Evolutionary conservation across 2,329 filamentous ascomycete species (phyloP), one percentile per base, ranked within the genome.

Genomic region (Arthrinium puccinioides): DNA sequence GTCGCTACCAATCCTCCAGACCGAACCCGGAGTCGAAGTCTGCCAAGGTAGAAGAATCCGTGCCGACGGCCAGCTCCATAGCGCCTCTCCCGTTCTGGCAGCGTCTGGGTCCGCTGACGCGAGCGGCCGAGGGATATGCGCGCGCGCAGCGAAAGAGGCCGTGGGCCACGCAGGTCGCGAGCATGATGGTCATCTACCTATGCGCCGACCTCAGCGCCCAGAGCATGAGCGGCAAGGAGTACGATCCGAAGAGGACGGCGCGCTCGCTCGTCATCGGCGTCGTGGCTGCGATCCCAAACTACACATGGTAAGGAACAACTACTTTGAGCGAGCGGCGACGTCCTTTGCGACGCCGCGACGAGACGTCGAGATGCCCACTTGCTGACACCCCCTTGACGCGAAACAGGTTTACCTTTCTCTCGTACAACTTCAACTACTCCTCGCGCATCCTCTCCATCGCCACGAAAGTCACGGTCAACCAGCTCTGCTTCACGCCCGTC

Each of bases 391-490:
- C 18, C 20, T 15, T 19, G 33, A 8, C 9, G 4, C 20, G 18
- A 13, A 32, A 21, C 15, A 86, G 82, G 83, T 85, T 87, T 63
- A 69, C 89, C 48, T 94, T 82, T 62, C 74, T 96, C 11, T 82
- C 84, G 28, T 70, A 76, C 41, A 74, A 80, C 61, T 95, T 95
- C 73, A 95, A 95, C 64, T 94, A 86, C 61, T 49, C 76, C 7
- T 89, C 84, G 21, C 82, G 80, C 48, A 50, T 75, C 25, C 60
- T 86, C 33, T 88, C 84, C 3, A 70, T 96, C 21, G 68, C 70
- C 21, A 78, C 79, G 39, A 94, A 95, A 62, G 85, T 95, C 40
- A 56, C 72, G 27, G 72, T 96, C 25, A 92, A 88, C 61, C 89
- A 96, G 63, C 57, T 74, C 10, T 63, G 79, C 49, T 95, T 94